Conservation (phyloP, 2,329 filamentous ascomycete species). For the Gremmenia infestans region DNA sequence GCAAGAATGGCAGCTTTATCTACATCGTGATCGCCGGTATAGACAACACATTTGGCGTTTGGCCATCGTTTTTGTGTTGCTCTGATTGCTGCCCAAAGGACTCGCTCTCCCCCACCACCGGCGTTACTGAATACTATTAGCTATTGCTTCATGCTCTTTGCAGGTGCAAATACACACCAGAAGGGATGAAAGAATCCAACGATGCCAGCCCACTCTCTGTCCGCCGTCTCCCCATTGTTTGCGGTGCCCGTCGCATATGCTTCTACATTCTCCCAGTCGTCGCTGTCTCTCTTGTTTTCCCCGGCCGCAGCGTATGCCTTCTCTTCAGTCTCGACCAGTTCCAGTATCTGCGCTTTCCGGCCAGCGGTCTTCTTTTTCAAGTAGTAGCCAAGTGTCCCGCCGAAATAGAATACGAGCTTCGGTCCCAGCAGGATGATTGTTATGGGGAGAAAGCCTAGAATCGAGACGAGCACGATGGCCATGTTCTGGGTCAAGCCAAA, state of each 20-base stretch:
- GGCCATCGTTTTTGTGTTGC: conserved; percentile 88
- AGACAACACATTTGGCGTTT: conserved; percentile 82
- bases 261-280: conserved; percentile 70
- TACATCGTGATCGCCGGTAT: conserved; percentile 90
- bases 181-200: conserved; percentile 98
- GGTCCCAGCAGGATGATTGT: conserved; percentile 24
- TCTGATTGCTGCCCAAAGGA: conserved; percentile 91
- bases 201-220: conserved; percentile 72
- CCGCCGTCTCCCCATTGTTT: conserved; percentile 38
- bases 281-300: conserved; percentile 41
- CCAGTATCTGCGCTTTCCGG: conserved; percentile 52
- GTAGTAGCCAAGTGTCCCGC: conserved; percentile 51
- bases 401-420: conserved; percentile 25
- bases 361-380: conserved; percentile 60
- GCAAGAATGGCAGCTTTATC: conserved; percentile 74
- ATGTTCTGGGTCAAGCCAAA: conserved; percentile 31
- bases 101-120: conserved; percentile 89
- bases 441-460: conserved; percentile 32
- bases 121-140: conserved; percentile 63
- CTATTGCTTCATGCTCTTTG: not conserved
- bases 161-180: conserved; percentile 52
- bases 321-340: conserved; percentile 40
- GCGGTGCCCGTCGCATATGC: conserved; percentile 42
- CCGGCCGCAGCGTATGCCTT: conserved; percentile 16
- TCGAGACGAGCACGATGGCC: conserved; percentile 25